A percentile compares a stretch with the other conserved stretches of the same genome.
Conservation (phyloP, 257 asterid species). For the Vinca minor region DNA sequence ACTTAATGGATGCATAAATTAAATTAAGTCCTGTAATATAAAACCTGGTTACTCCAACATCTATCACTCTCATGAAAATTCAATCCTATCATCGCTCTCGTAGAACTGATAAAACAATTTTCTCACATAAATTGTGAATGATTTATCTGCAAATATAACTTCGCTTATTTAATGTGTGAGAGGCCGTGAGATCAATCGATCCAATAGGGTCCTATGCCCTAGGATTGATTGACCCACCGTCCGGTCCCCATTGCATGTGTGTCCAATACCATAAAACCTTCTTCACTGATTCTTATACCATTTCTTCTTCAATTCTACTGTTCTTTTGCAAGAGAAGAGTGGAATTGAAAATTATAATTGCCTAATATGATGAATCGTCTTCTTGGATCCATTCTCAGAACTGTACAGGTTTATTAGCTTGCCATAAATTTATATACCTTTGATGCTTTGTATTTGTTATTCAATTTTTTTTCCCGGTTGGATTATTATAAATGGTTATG, state of each 20-base stretch:
- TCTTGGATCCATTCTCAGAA: constrained; percentile 36
- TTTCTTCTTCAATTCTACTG: neutral
- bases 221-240: neutral
- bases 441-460: neutral
- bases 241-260: neutral
- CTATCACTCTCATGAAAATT: too few species aligned
- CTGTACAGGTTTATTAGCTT: constrained; percentile 34
- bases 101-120: too few species aligned
- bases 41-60: too few species aligned
- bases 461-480: neutral
- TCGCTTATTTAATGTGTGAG: too few species aligned
- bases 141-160: too few species aligned
- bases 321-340: neutral
- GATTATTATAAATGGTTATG: neutral
- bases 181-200: too few species aligned
- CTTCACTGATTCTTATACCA: neutral
- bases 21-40: too few species aligned
- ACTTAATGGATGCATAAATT: too few species aligned
- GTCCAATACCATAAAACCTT: too few species aligned
- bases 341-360: constrained; percentile 7
- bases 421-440: neutral
- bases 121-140: too few species aligned
- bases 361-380: constrained; percentile 39
- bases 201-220: too few species aligned
- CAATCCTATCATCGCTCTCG: too few species aligned